Evolutionary conservation across 192 early-diverging fungal species (phyloP).

Genomic region (Backusella australiensis): DNA sequence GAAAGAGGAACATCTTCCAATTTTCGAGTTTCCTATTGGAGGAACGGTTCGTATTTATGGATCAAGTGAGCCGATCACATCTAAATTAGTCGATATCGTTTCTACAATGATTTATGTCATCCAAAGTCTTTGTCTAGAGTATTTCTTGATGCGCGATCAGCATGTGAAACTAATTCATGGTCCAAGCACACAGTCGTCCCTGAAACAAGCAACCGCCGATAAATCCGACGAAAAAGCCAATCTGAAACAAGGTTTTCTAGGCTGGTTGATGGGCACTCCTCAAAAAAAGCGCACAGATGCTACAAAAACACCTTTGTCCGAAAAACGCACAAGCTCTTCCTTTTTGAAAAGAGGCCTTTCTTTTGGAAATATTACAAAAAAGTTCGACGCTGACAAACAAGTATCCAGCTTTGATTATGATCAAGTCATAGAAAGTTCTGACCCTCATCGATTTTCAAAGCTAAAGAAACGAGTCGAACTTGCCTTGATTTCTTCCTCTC

Average conservation of each 20-base stretch:
- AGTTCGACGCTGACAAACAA: neutral
- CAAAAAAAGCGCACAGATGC: neutral
- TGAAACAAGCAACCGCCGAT: neutral
- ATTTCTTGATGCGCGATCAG: constrained; percentile 69
- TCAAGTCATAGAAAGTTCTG: constrained; percentile 7
- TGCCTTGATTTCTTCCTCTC: constrained; percentile 75
- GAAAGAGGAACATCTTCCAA: neutral
- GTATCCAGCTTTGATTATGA: neutral
- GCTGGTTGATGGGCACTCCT: neutral
- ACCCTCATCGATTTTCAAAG: constrained; percentile 42
- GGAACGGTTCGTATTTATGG: constrained; percentile 23
- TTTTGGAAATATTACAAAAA: neutral
- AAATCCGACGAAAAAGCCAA: neutral
- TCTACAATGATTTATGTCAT: constrained; percentile 70
- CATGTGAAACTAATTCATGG: constrained; percentile 40
- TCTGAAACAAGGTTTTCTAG: neutral
- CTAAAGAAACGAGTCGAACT: constrained; percentile 49
- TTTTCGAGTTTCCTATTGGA: constrained; percentile 13
- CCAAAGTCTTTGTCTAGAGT: constrained; percentile 78
- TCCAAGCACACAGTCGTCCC: neutral
- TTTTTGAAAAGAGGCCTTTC: neutral
- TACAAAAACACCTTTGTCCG: neutral
- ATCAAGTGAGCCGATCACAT: neutral
- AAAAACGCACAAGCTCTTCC: neutral
- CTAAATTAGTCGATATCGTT: constrained; percentile 51